A percentile compares a stretch with the other conserved stretches of the same genome.
These are phyloP conservation scores for Neurospora crassa DNA, from an alignment of 2,329 filamentous ascomycete genomes.

Conservation along the genomic window DNA sequence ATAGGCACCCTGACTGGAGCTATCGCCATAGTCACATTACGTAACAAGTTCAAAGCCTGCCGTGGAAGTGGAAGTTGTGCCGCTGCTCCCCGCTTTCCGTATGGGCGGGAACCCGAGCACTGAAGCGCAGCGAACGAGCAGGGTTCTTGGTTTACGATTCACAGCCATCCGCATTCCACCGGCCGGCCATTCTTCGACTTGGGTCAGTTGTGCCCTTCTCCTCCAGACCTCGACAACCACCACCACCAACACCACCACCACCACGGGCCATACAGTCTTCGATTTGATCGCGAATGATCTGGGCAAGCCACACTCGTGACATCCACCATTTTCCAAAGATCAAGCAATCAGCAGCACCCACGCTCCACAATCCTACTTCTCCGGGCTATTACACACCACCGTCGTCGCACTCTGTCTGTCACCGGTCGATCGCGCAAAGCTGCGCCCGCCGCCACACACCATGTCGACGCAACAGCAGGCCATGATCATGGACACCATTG, in stretches of 20 bases:
- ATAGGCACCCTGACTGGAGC: neutral
- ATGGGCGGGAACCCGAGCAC: neutral
- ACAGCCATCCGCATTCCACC: neutral
- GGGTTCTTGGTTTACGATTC: neutral
- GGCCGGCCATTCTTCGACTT: neutral
- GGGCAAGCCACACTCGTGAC: neutral
- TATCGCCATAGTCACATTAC: neutral
- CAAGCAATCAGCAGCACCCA: neutral
- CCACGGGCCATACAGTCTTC: neutral
- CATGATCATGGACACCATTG: slow-evolving; percentile 56
- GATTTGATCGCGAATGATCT: neutral
- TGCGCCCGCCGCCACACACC: slow-evolving; percentile 10
- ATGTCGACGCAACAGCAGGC: slow-evolving; percentile 49
- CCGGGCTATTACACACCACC: neutral
- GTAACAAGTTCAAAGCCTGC: neutral
- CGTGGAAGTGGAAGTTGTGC: neutral
- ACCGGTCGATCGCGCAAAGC: neutral
- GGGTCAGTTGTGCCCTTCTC: neutral
- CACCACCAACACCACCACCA: neutral
- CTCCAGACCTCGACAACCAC: neutral
- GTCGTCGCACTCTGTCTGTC: neutral
- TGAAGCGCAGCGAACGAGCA: neutral
- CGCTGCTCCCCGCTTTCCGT: neutral
- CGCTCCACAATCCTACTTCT: neutral
- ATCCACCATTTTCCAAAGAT: neutral